Conservation (phyloP, 2,329 filamentous ascomycete species). For the Penicillium sp. region DNA sequence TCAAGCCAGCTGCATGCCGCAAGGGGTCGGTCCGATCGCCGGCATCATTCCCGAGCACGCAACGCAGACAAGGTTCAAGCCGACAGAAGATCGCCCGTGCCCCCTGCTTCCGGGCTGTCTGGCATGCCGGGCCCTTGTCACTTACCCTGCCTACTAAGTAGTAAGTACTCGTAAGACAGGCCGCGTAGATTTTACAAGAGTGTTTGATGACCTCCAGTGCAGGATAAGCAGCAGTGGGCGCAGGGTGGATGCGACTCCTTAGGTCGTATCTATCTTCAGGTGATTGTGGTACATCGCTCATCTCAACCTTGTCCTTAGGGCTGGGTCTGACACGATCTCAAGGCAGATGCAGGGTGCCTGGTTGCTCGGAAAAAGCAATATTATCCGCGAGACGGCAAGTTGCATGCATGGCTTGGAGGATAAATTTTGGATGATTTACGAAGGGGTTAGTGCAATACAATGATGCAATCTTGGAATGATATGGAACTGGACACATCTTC, state of each 20-base stretch:
- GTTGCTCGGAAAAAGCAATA: constrained; percentile 3
- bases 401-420: constrained; percentile 1
- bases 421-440: neutral
- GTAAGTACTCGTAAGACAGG: neutral
- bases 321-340: neutral
- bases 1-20: constrained; percentile 10
- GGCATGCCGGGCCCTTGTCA: constrained; percentile 4
- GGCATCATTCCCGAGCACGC: constrained; percentile 13
- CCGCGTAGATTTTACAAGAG: neutral
- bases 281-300: neutral
- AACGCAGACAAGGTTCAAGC: constrained; percentile 3
- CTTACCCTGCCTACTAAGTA: neutral
- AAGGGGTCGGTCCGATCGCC: constrained; percentile 15
- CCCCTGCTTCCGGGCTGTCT: constrained; percentile 20
- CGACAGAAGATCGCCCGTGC: constrained; percentile 2
- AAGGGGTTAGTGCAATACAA: neutral
- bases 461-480: neutral
- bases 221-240: neutral
- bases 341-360: neutral
- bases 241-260: neutral
- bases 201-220: neutral
- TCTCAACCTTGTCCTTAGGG: neutral
- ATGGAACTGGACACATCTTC: neutral
- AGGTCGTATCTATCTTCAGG: neutral
- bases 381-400: neutral